phyloP scores from a whole-genome alignment of 768 basidiomycete species.

The Rhodotorula taiwanensis region DNA sequence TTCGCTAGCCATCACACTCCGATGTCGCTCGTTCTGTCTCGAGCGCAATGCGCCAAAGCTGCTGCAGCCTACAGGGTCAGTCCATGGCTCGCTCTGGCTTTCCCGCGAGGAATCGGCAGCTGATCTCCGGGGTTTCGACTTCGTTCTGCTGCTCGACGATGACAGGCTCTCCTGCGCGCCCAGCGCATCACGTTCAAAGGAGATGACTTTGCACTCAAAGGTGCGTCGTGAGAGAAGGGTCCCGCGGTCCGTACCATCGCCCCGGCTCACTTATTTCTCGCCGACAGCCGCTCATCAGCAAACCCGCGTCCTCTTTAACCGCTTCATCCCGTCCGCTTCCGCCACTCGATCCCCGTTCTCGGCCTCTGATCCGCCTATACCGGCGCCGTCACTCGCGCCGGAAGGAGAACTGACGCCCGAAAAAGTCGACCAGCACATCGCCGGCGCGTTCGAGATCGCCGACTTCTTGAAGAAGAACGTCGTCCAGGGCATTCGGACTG shows the following conservation, averaged over 20 bases:
- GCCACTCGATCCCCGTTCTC: conserved; percentile 17
- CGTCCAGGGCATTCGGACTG: conserved; percentile 64
- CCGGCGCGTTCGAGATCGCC: conserved; percentile 65
- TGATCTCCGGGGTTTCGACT: no score
- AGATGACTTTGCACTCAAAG: conserved; percentile 23
- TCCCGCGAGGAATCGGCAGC: no score
- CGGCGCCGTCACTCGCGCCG: not conserved
- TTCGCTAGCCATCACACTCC: not conserved
- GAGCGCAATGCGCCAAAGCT: conserved; percentile 23
- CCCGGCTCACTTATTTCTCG: not conserved
- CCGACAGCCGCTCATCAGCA: conserved; percentile 32
- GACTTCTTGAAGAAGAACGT: conserved; percentile 69
- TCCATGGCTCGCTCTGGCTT: no score
- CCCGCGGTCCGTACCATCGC: not conserved
- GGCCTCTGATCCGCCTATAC: not conserved
- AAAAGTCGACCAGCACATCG: conserved; percentile 50
- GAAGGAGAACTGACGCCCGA: conserved; percentile 11
- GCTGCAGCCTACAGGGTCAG: conserved; percentile 30
- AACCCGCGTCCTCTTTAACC: conserved; percentile 34
- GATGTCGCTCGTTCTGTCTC: conserved; percentile 25
- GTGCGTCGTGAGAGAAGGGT: not conserved
- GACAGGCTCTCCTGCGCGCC: conserved; percentile 29
- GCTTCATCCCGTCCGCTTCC: conserved; percentile 31
- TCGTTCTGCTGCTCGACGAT: no score
- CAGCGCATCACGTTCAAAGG: conserved; percentile 35